Conservation (phyloP, 2,329 filamentous ascomycete genomes). For the Aspergillus fijiensis region DNA sequence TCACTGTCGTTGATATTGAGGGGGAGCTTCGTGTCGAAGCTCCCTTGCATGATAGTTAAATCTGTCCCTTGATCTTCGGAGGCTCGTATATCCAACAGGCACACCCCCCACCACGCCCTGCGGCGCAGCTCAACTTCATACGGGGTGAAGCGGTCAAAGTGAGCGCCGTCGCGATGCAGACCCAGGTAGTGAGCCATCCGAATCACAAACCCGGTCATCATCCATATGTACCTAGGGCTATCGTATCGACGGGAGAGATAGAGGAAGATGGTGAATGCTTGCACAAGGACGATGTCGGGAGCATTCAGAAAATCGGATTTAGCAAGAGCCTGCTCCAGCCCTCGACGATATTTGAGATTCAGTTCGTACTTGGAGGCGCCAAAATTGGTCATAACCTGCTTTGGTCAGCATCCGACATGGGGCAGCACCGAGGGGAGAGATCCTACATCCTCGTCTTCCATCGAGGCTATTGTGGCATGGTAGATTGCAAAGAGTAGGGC, state of each 20-base stretch:
- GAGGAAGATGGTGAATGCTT: conserved; percentile 1
- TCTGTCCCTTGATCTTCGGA: conserved; percentile 65
- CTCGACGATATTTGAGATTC: background rate
- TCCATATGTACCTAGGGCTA: conserved; percentile 51
- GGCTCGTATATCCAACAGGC: conserved; percentile 58
- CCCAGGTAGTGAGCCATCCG: conserved; percentile 56
- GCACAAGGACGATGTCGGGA: background rate
- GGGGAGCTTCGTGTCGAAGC: conserved; percentile 59
- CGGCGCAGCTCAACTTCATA: conserved; percentile 49
- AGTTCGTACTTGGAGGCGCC: background rate
- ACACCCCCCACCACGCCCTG: conserved; percentile 39
- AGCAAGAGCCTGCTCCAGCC: background rate
- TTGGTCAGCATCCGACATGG: background rate
- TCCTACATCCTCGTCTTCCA: conserved; percentile 58
- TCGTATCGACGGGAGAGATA: conserved; percentile 21
- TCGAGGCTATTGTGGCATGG: conserved; percentile 56
- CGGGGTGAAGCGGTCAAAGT: conserved; percentile 52
- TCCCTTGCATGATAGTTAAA: conserved; percentile 57
- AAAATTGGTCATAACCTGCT: background rate
- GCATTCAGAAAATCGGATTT: background rate
- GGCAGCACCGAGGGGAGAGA: background rate
- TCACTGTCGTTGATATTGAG: conserved; percentile 53
- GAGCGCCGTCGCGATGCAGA: conserved; percentile 53
- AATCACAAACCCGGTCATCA: conserved; percentile 50
- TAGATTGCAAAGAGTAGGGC: conserved; percentile 59